phyloP scores from a whole-genome alignment of 2,329 filamentous ascomycete genomes.

The Mycosphaerella sp. region DNA sequence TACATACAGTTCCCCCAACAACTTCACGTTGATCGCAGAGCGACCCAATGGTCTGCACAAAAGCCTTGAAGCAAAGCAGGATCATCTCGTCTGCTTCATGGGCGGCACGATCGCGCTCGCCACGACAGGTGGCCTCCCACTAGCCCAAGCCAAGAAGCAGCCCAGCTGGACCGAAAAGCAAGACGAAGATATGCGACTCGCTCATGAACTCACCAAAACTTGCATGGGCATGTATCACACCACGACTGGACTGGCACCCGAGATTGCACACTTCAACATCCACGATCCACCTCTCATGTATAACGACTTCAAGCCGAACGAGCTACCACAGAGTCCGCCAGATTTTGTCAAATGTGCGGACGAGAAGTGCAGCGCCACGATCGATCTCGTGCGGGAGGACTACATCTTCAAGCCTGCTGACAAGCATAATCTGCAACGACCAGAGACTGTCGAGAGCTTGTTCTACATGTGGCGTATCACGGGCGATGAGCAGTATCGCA shows the following conservation, averaged over 20 bases:
- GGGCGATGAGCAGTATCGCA: constrained; percentile 76
- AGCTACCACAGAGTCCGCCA: constrained; percentile 46
- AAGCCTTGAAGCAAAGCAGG: constrained; percentile 80
- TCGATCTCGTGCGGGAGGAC: constrained; percentile 63
- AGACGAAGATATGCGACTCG: constrained; percentile 80
- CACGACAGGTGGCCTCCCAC: constrained; percentile 70
- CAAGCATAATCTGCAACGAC: constrained; percentile 85
- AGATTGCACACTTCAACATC: constrained; percentile 88
- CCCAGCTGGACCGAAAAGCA: constrained; percentile 67
- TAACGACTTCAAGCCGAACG: constrained; percentile 45
- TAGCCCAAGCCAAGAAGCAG: constrained; percentile 67
- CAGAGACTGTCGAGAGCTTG: constrained; percentile 91
- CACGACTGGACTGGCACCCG: constrained; percentile 82
- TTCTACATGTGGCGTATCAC: constrained; percentile 99
- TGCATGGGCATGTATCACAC: constrained; percentile 99
- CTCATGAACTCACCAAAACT: constrained; percentile 86
- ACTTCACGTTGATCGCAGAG: constrained; percentile 86
- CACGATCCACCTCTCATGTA: constrained; percentile 61
- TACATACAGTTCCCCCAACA: constrained; percentile 73
- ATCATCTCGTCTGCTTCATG: constrained; percentile 96
- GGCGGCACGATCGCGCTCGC: constrained; percentile 90
- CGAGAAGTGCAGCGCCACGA: constrained; percentile 41
- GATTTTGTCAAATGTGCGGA: constrained; percentile 27
- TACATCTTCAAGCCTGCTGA: constrained; percentile 77
- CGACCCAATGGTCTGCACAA: constrained; percentile 65